A percentile compares a stretch with the other conserved stretches of the same genome.
Evolutionary conservation across 2,329 filamentous ascomycete genomes (phyloP).

Genomic region (Fusarium gaditjirri): DNA sequence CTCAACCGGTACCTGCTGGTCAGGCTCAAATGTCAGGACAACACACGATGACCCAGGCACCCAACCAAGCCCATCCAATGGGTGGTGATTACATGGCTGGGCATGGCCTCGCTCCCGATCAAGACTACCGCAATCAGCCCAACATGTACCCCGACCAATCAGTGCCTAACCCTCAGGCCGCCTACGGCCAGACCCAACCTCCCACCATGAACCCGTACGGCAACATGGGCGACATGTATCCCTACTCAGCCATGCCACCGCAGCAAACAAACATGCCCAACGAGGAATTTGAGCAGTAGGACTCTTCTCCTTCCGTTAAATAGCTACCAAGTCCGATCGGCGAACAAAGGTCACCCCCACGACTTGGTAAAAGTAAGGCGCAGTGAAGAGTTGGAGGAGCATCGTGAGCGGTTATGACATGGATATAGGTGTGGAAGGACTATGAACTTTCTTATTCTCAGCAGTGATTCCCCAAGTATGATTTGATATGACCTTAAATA

Average conservation of each 20-base stretch:
- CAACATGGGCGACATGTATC: constrained; percentile 86
- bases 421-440: not conserved
- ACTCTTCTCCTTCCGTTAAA: not conserved
- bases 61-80: constrained; percentile 70
- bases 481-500: not conserved
- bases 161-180: constrained; percentile 74
- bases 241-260: constrained; percentile 80
- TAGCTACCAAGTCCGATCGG: not conserved
- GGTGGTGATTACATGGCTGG: constrained; percentile 71
- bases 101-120: constrained; percentile 73
- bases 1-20: constrained; percentile 58
- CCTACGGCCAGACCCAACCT: constrained; percentile 81
- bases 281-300: constrained; percentile 57
- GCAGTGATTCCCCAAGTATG: not conserved
- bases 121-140: constrained; percentile 82
- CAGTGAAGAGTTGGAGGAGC: not conserved
- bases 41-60: constrained; percentile 62
- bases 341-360: too few species aligned
- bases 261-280: constrained; percentile 75
- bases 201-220: constrained; percentile 71
- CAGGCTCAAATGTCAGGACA: constrained; percentile 65
- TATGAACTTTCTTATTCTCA: not conserved
- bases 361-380: not conserved
- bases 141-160: constrained; percentile 86
- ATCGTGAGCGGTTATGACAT: not conserved